Evolutionary conservation across 768 basidiomycete genomes (phyloP).

Genomic region (Trametes elegans): DNA sequence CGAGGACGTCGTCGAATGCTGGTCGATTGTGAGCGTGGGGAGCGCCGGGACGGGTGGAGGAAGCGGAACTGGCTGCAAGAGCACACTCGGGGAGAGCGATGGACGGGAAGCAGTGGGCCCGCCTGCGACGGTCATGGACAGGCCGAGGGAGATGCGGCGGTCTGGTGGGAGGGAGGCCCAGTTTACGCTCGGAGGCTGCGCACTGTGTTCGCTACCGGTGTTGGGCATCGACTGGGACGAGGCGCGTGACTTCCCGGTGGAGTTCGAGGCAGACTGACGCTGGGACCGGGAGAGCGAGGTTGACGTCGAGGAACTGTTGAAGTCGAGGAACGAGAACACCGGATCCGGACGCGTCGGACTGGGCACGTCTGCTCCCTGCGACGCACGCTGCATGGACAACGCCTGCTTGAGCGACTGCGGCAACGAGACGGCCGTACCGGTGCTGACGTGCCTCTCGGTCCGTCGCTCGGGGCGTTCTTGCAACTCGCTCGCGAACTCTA

Average conservation of each 20-base stretch:
- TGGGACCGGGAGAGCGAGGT: slow-evolving; percentile 24
- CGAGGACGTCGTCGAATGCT: slow-evolving; percentile 1
- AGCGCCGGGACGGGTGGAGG: slow-evolving; percentile 16
- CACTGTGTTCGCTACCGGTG: slow-evolving; percentile 17
- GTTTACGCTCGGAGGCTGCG: slow-evolving; percentile 6
- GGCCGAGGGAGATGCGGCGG: slow-evolving; percentile 25
- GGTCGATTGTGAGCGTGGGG: not conserved
- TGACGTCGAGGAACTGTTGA: slow-evolving; percentile 24
- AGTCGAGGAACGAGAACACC: slow-evolving; percentile 29
- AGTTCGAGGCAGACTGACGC: slow-evolving; percentile 20
- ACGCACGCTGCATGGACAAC: slow-evolving; percentile 10
- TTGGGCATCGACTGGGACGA: slow-evolving; percentile 24
- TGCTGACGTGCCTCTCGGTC: slow-evolving; percentile 19
- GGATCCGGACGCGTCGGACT: slow-evolving; percentile 10
- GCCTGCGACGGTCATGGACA: slow-evolving; percentile 28
- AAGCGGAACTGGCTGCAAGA: slow-evolving; percentile 25
- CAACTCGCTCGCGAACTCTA: slow-evolving; percentile 27
- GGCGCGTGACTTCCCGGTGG: slow-evolving; percentile 20
- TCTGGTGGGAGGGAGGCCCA: slow-evolving; percentile 20
- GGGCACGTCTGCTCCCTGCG: not conserved
- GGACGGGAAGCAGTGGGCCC: slow-evolving; percentile 27
- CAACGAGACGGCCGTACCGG: slow-evolving; percentile 21
- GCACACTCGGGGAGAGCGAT: slow-evolving; percentile 24
- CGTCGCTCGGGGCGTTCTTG: slow-evolving; percentile 14
- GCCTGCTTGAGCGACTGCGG: slow-evolving; percentile 27